Percentiles rank a stretch among this genome's conserved stretches.
Evolutionary conservation across 768 basidiomycete genomes (phyloP).

Genomic region (Collybia sp.): DNA sequence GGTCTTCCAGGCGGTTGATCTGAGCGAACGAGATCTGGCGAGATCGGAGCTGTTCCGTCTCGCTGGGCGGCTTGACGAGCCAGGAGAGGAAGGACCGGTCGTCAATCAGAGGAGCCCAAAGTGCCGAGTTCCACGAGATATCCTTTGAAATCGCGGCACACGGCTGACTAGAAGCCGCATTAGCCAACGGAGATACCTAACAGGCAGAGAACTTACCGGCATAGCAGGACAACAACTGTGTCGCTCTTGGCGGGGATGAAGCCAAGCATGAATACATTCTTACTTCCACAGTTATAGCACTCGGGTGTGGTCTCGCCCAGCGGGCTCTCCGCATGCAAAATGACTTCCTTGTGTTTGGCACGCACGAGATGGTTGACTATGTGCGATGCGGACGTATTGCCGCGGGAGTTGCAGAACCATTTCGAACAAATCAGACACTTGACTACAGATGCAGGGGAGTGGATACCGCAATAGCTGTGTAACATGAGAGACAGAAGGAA

Average conservation of each 20-base stretch:
- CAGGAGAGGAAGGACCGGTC: slow-evolving; percentile 99
- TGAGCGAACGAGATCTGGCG: slow-evolving; percentile 96
- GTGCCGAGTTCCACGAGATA: slow-evolving; percentile 96
- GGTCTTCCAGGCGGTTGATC: slow-evolving; percentile 94
- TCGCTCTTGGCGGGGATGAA: slow-evolving; percentile 99
- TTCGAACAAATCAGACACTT: slow-evolving; percentile 90
- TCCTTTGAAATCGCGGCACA: slow-evolving; percentile 97
- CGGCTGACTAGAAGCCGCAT: slow-evolving; percentile 68
- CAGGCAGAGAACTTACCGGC: slow-evolving; percentile 61
- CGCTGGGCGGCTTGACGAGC: slow-evolving; percentile 96
- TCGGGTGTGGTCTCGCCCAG: slow-evolving; percentile 97
- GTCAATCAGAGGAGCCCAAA: slow-evolving; percentile 98
- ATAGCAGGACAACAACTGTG: slow-evolving; percentile 95
- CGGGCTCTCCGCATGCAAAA: slow-evolving; percentile 91
- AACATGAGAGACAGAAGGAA: slow-evolving; percentile 9
- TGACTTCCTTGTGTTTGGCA: slow-evolving; percentile 98
- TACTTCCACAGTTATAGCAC: slow-evolving; percentile 99
- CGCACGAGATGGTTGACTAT: slow-evolving; percentile 99
- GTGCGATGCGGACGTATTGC: slow-evolving; percentile 96
- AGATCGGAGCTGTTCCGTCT: slow-evolving; percentile 93
- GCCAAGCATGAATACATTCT: slow-evolving; percentile 99
- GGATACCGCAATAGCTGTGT: slow-evolving; percentile 93
- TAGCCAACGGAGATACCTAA: slow-evolving; percentile 5
- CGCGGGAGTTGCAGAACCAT: slow-evolving; percentile 99
- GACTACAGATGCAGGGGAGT: slow-evolving; percentile 95